Percentiles rank a stretch among this genome's conserved stretches.
Evolutionary conservation across 495 filamentous ascomycete species (phyloP).

Genomic region (Annulohypoxylon nitens): DNA sequence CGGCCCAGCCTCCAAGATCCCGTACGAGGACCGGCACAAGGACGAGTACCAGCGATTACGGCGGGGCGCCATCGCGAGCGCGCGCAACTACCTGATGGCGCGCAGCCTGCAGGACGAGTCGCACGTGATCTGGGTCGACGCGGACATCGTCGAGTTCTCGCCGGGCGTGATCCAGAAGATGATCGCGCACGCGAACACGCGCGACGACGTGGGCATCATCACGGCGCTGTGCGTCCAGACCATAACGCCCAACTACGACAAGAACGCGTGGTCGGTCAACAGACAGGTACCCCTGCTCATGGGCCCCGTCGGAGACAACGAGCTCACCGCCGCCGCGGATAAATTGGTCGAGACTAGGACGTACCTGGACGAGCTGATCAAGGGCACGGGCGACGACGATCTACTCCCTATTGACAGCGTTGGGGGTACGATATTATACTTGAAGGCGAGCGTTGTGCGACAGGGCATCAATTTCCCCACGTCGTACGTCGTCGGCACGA

Average conservation of each 20-base stretch:
- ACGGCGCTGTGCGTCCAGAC: constrained; percentile 44
- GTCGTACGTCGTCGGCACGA: constrained; percentile 39
- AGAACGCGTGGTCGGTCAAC: constrained; percentile 43
- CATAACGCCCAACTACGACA: constrained; percentile 42
- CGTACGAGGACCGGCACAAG: constrained; percentile 38
- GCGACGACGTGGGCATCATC: constrained; percentile 35
- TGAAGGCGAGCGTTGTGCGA: constrained; percentile 37
- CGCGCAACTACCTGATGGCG: constrained; percentile 45
- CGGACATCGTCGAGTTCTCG: constrained; percentile 43
- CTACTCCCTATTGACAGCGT: constrained; percentile 43
- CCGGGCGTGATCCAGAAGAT: constrained; percentile 40
- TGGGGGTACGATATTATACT: constrained; percentile 39
- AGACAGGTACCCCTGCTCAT: constrained; percentile 49
- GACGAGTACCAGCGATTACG: constrained; percentile 32
- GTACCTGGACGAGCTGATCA: constrained; percentile 40
- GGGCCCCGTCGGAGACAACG: constrained; percentile 56
- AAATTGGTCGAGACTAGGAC: constrained; percentile 45
- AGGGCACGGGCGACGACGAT: constrained; percentile 40
- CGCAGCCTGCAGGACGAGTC: constrained; percentile 41
- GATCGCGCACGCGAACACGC: constrained; percentile 34
- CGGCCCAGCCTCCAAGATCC: constrained; percentile 17
- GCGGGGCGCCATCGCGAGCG: constrained; percentile 30
- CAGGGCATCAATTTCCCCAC: constrained; percentile 42
- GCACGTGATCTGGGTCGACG: constrained; percentile 44
- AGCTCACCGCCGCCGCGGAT: constrained; percentile 56